Base-by-base conservation (phyloP, 306 rosid genomes). In the Vachellia pachyceras region DNA sequence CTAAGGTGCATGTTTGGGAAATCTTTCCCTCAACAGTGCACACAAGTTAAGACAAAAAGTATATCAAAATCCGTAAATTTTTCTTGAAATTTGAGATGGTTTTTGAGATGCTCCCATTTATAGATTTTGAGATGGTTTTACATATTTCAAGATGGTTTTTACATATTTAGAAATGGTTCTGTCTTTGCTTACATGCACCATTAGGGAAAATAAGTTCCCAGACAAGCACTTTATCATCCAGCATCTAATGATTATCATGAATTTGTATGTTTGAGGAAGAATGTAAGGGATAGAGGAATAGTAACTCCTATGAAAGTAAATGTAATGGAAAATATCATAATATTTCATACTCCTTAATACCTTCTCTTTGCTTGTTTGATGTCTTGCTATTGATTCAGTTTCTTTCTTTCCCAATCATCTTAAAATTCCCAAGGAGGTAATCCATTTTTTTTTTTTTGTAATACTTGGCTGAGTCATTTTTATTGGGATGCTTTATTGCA, bases 401-500 rank as follows among this genome's bases (percentile, higher is more conserved):
- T 15, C 3, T 11, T 33, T 63, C 67, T 61, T 29, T 23, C 37
- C 17, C 8, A 25, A 61, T 1, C 40, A 11, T 11, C 37, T 52
- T n/a, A 52, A 52, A 18, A 18, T 52, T n/a, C 23, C 60, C 18
- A 4, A 18, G 22, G 60, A 52, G 10, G 10, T 13, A 13, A 47
- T 49, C 6, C 13, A n/a, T 47, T 12, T 14, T 4, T 13, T 49
- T 14, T 14, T 49, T 49, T 15, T 7, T 15, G n/a, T n/a, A 67
- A 29, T 66, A 61, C 44, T 3, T 25, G 55, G 40, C 78, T 84
- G 82, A 84, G 45, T 74, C n/a, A n/a, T 42, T 11, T 42, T 13
- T 73, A 45, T 72, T 23, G 68, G 25, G 45, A n/a, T 82, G 44
- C 52, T 69, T 67, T 72, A 12, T 77, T 86, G 87, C 97, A 92